Conservation (phyloP, 2,329 filamentous ascomycete genomes). For the Ophiognomonia clavigignenti-juglandacearum region DNA sequence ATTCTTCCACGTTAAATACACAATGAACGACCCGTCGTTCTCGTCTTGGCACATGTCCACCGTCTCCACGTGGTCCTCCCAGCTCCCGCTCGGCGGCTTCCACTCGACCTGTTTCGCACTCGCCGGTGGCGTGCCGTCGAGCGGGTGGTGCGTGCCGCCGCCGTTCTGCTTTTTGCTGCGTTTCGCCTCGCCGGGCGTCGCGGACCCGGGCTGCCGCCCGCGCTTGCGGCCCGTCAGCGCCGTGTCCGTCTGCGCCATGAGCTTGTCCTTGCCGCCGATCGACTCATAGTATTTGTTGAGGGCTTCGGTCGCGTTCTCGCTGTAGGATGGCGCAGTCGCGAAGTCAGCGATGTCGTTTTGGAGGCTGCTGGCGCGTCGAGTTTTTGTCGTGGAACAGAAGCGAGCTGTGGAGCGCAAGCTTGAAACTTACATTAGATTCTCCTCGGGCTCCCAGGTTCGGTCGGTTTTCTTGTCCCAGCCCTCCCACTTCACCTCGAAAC, state of each 20-base stretch:
- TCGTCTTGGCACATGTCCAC: conserved; percentile 71
- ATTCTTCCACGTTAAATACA: conserved; percentile 70
- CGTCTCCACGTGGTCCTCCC: conserved; percentile 67
- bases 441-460: conserved; percentile 74
- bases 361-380: too few species aligned
- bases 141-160: conserved; percentile 45
- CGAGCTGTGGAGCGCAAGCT: too few species aligned
- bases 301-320: conserved; percentile 53
- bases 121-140: conserved; percentile 45
- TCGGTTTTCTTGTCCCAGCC: conserved; percentile 68
- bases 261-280: conserved; percentile 58
- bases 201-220: conserved; percentile 38
- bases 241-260: conserved; percentile 46
- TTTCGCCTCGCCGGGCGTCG: conserved; percentile 33
- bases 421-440: conserved; percentile 61
- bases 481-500: conserved; percentile 76
- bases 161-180: conserved; percentile 41
- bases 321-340: conserved; percentile 23
- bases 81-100: conserved; percentile 66
- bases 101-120: conserved; percentile 42
- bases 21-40: conserved; percentile 52
- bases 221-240: conserved; percentile 55
- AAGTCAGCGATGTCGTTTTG: too few species aligned
- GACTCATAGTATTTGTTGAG: conserved; percentile 59
- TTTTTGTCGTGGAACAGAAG: too few species aligned